Evolutionary conservation across 2,329 filamentous ascomycete genomes (phyloP).

Genomic region (Xylaria hypoxylon): DNA sequence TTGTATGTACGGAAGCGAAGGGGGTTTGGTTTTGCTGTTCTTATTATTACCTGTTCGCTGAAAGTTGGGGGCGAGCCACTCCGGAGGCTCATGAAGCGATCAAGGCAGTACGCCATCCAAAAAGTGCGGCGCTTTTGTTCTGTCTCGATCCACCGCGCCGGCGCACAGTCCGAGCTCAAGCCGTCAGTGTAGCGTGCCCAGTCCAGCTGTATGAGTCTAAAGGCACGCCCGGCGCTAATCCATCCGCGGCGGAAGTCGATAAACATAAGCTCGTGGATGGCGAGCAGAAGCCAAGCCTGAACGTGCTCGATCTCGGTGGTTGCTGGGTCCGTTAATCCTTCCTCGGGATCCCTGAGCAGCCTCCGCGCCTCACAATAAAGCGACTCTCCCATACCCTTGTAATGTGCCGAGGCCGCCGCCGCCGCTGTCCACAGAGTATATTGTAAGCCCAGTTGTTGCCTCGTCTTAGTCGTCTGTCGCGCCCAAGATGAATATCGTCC

Average conservation of each 20-base stretch:
- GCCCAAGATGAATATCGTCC: slow-evolving; percentile 26
- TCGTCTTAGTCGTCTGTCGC: slow-evolving; percentile 23
- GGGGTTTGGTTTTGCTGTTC: neutral
- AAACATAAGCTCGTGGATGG: slow-evolving; percentile 54
- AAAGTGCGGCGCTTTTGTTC: slow-evolving; percentile 55
- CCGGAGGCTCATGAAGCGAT: slow-evolving; percentile 52
- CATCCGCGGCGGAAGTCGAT: slow-evolving; percentile 51
- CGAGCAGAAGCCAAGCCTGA: slow-evolving; percentile 54
- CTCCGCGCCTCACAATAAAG: slow-evolving; percentile 23
- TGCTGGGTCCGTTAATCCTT: neutral
- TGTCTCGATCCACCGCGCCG: slow-evolving; percentile 46
- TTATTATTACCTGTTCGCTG: slow-evolving; percentile 45
- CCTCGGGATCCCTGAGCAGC: slow-evolving; percentile 19
- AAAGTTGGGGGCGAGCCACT: slow-evolving; percentile 50
- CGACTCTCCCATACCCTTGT: slow-evolving; percentile 24
- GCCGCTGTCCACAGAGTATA: slow-evolving; percentile 32
- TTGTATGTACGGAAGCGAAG: neutral
- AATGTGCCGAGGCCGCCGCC: slow-evolving; percentile 24
- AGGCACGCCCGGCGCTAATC: slow-evolving; percentile 53
- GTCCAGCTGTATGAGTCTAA: slow-evolving; percentile 54
- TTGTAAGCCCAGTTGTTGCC: slow-evolving; percentile 22
- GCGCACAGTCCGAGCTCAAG: slow-evolving; percentile 23
- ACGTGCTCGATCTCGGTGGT: slow-evolving; percentile 47
- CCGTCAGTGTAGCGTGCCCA: slow-evolving; percentile 52
- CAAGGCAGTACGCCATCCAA: slow-evolving; percentile 56